Evolutionary conservation across 179 eudicot species (phyloP).

Genomic region (Silene coronaria): DNA sequence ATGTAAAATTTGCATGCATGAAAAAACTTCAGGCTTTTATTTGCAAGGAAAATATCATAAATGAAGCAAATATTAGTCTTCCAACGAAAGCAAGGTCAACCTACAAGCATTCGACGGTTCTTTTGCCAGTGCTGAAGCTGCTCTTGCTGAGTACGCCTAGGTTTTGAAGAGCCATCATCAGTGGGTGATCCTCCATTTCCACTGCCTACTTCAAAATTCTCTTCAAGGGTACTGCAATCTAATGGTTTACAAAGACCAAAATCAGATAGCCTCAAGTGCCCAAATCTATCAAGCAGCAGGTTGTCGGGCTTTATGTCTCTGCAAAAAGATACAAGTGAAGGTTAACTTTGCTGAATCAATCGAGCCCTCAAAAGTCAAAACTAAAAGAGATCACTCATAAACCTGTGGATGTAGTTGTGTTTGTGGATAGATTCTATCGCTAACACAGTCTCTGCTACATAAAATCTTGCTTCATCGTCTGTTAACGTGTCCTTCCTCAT

Average conservation of each 20-base stretch:
- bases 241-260: conserved; percentile 94
- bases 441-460: conserved; percentile 84
- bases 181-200: conserved; percentile 44
- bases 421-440: conserved; percentile 92
- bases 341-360: neutral
- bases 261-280: conserved; percentile 81
- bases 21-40: neutral
- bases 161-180: conserved; percentile 51
- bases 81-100: conserved; percentile 23
- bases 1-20: conserved; percentile 5
- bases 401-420: conserved; percentile 91
- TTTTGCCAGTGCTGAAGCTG: conserved; percentile 94
- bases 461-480: conserved; percentile 81
- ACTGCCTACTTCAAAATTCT: conserved; percentile 51
- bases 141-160: conserved; percentile 91
- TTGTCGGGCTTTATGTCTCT: conserved; percentile 97
- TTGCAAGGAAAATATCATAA: neutral
- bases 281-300: conserved; percentile 83
- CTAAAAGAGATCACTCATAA: conserved; percentile 16
- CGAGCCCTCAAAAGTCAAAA: neutral
- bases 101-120: conserved; percentile 87
- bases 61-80: neutral
- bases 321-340: conserved; percentile 20
- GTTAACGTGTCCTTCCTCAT: conserved; percentile 93
- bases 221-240: conserved; percentile 85